phyloP scores from a whole-genome alignment of 371 early-diverging fungal species.

The Mucor velutinosus region DNA sequence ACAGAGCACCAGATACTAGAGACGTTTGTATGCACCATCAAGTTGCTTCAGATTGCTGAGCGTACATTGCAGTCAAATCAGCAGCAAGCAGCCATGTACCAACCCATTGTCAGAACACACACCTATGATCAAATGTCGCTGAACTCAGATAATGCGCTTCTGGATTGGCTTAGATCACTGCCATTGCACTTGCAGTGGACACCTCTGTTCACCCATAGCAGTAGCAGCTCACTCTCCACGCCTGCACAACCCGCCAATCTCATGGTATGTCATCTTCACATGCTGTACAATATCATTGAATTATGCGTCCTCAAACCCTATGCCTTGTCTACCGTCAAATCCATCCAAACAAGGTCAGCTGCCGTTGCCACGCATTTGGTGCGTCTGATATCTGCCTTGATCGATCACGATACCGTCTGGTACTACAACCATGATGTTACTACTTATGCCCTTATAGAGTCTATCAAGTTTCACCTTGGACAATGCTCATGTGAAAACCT shows the following conservation, averaged over 20 bases:
- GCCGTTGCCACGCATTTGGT: slow-evolving; percentile 24
- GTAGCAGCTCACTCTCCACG: neutral
- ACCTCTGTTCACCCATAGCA: slow-evolving; percentile 4
- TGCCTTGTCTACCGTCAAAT: slow-evolving; percentile 17
- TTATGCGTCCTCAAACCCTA: slow-evolving; percentile 28
- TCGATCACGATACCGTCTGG: slow-evolving; percentile 7
- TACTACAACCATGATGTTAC: slow-evolving; percentile 18
- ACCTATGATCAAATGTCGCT: slow-evolving; percentile 27
- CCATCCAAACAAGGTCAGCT: slow-evolving; percentile 20
- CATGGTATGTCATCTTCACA: slow-evolving; percentile 25
- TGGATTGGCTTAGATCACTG: slow-evolving; percentile 27
- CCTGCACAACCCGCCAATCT: slow-evolving; percentile 17
- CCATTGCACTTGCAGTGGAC: slow-evolving; percentile 38
- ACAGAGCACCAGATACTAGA: slow-evolving; percentile 31
- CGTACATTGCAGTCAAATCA: slow-evolving; percentile 14
- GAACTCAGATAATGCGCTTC: slow-evolving; percentile 20
- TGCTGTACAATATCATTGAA: slow-evolving; percentile 33
- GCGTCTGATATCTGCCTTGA: slow-evolving; percentile 6
- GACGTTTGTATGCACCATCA: slow-evolving; percentile 29
- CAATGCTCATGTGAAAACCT: slow-evolving; percentile 16
- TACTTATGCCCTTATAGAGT: slow-evolving; percentile 15
- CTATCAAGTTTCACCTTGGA: slow-evolving; percentile 17
- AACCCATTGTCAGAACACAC: slow-evolving; percentile 16
- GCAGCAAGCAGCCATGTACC: slow-evolving; percentile 7
- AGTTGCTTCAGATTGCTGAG: slow-evolving; percentile 30